Percentiles rank a stretch among this genome's conserved stretches.
Conservation (phyloP, 306 rosid species). For the Gillenia trifoliata region DNA sequence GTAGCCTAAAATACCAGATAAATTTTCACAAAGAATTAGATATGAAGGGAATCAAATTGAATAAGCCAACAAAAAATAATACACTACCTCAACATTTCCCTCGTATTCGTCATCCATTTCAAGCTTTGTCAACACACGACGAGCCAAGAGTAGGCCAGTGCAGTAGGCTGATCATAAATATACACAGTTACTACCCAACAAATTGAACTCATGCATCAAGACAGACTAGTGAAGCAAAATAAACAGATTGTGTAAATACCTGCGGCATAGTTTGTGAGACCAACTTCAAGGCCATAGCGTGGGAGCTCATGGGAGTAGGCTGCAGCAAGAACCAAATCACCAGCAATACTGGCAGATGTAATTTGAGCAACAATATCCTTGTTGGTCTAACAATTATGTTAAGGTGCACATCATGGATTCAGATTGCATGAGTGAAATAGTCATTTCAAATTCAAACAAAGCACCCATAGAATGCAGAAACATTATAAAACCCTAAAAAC, state of each 20-base stretch:
- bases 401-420: slow-evolving; percentile 22
- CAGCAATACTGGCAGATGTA: slow-evolving; percentile 75
- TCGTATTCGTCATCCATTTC: slow-evolving; percentile 81
- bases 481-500: no score
- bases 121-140: slow-evolving; percentile 62
- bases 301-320: slow-evolving; percentile 83
- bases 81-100: slow-evolving; percentile 82
- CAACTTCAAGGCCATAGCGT: slow-evolving; percentile 67
- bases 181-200: neutral
- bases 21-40: neutral
- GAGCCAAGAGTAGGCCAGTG: slow-evolving; percentile 90
- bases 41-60: no score
- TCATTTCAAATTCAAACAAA: no score
- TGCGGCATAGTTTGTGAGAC: slow-evolving; percentile 91
- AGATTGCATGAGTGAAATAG: no score
- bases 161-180: slow-evolving; percentile 56
- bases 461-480: no score
- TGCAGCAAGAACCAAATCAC: slow-evolving; percentile 76
- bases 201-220: neutral
- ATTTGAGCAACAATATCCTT: slow-evolving; percentile 71
- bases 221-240: no score
- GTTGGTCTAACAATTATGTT: slow-evolving; percentile 50
- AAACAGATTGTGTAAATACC: slow-evolving; percentile 28
- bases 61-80: no score
- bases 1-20: slow-evolving; percentile 38